Evolutionary conservation across 2,329 filamentous ascomycete genomes (phyloP).

Genomic region (Xylariaceae sp.): DNA sequence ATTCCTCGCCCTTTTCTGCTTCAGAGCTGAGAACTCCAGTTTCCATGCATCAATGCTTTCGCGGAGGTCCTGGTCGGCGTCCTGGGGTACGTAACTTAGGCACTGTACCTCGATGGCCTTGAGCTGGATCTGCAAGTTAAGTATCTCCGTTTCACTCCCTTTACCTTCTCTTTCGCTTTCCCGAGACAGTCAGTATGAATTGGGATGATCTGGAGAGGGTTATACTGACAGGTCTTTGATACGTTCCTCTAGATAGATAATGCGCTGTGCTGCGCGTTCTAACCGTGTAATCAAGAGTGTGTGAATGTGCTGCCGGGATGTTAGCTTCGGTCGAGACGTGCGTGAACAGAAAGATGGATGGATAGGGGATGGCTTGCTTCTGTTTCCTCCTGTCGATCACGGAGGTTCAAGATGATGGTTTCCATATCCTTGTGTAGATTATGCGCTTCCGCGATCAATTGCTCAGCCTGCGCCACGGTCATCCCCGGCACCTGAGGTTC

Average conservation of each 20-base stretch:
- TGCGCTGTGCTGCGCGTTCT: conserved; percentile 52
- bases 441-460: conserved; percentile 37
- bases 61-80: conserved; percentile 51
- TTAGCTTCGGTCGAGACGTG: conserved; percentile 22
- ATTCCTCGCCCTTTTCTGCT: conserved; percentile 39
- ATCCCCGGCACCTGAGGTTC: conserved; percentile 10
- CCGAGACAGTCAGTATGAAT: conserved; percentile 10
- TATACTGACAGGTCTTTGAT: conserved; percentile 50
- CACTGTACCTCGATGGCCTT: conserved; percentile 58
- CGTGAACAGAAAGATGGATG: not conserved
- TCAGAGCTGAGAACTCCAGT: conserved; percentile 51
- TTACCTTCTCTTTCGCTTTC: conserved; percentile 50
- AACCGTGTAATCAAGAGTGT: conserved; percentile 53
- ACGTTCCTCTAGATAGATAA: conserved; percentile 55
- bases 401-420: conserved; percentile 45
- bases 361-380: conserved; percentile 39
- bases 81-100: conserved; percentile 41
- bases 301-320: conserved; percentile 51
- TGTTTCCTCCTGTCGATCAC: conserved; percentile 54
- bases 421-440: conserved; percentile 48
- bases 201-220: conserved; percentile 1
- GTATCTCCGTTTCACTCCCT: conserved; percentile 55
- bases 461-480: conserved; percentile 28
- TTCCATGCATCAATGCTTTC: conserved; percentile 59
- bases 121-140: conserved; percentile 56